Conservation (phyloP, 2,329 filamentous ascomycete species). For the Cercospora sp. region DNA sequence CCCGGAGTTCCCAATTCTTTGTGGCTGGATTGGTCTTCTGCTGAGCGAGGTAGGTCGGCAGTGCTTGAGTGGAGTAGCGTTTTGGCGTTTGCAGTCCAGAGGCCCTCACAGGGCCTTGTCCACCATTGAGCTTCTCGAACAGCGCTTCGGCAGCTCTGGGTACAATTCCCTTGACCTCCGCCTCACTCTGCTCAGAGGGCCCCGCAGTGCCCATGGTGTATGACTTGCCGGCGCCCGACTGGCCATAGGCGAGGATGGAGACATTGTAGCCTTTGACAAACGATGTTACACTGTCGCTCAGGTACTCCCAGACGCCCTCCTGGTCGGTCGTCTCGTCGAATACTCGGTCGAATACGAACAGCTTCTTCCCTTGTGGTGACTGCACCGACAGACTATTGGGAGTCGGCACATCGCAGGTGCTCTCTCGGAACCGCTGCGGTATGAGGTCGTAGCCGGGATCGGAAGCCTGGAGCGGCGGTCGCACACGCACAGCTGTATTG, state of each 20-base stretch:
- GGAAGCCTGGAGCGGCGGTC: slow-evolving; percentile 75
- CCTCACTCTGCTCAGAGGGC: slow-evolving; percentile 59
- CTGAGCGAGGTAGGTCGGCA: slow-evolving; percentile 48
- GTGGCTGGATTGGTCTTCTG: slow-evolving; percentile 53
- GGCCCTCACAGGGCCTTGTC: slow-evolving; percentile 51
- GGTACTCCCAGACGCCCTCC: slow-evolving; percentile 90
- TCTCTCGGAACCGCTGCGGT: slow-evolving; percentile 88
- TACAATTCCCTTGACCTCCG: slow-evolving; percentile 72
- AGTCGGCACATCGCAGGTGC: slow-evolving; percentile 87
- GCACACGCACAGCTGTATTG: slow-evolving; percentile 78
- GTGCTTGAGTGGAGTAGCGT: slow-evolving; percentile 67
- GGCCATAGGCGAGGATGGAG: slow-evolving; percentile 91
- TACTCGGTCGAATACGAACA: slow-evolving; percentile 95
- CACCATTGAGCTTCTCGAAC: slow-evolving; percentile 78
- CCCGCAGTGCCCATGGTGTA: slow-evolving; percentile 98
- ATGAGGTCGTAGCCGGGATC: slow-evolving; percentile 95
- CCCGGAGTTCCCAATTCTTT: slow-evolving; percentile 86
- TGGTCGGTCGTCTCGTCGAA: slow-evolving; percentile 82
- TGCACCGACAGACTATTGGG: slow-evolving; percentile 85
- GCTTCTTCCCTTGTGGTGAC: slow-evolving; percentile 84
- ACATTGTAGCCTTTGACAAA: slow-evolving; percentile 99
- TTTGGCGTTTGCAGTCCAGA: slow-evolving; percentile 78
- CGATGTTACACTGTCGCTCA: slow-evolving; percentile 82
- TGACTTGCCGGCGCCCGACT: slow-evolving; percentile 96
- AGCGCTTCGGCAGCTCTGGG: slow-evolving; percentile 82